A percentile compares a stretch with the other conserved stretches of the same genome.
These are phyloP conservation scores for Termitomyces sp. DNA, from an alignment of 768 basidiomycete genomes.

Conservation along the genomic window DNA sequence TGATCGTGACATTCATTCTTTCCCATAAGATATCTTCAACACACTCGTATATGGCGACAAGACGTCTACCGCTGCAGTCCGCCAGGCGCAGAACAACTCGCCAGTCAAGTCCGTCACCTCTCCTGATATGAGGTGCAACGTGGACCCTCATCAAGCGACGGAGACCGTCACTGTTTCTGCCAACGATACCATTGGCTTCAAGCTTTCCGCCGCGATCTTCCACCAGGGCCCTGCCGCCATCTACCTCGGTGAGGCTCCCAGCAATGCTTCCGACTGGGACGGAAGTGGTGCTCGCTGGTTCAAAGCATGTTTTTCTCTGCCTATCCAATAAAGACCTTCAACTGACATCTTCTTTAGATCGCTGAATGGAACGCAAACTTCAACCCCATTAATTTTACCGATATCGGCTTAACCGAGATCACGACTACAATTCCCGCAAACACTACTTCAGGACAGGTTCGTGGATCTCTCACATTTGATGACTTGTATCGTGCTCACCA, in stretches of 20 bases:
- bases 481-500: not conserved
- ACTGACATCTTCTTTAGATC: slow-evolving; percentile 11
- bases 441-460: slow-evolving; percentile 29
- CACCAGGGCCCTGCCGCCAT: slow-evolving; percentile 35
- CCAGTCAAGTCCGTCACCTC: slow-evolving; percentile 34
- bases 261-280: slow-evolving; percentile 29
- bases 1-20: not conserved
- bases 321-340: not conserved
- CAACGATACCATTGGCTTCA: slow-evolving; percentile 23
- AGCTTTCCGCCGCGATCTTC: slow-evolving; percentile 27
- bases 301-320: slow-evolving; percentile 22
- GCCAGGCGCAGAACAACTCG: slow-evolving; percentile 32
- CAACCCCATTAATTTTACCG: slow-evolving; percentile 23
- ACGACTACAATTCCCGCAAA: slow-evolving; percentile 27
- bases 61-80: slow-evolving; percentile 24
- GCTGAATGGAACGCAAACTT: slow-evolving; percentile 26
- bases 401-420: slow-evolving; percentile 20
- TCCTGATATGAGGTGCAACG: slow-evolving; percentile 32
- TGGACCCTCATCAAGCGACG: slow-evolving; percentile 24
- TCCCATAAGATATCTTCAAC: slow-evolving; percentile 24
- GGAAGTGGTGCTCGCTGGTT: slow-evolving; percentile 35
- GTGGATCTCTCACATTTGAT: not conserved
- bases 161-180: slow-evolving; percentile 29
- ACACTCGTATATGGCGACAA: slow-evolving; percentile 20
- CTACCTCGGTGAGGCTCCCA: slow-evolving; percentile 34